phyloP scores from a whole-genome alignment of 2,329 filamentous ascomycete genomes.

The Purpureocillium takamizusanense region DNA sequence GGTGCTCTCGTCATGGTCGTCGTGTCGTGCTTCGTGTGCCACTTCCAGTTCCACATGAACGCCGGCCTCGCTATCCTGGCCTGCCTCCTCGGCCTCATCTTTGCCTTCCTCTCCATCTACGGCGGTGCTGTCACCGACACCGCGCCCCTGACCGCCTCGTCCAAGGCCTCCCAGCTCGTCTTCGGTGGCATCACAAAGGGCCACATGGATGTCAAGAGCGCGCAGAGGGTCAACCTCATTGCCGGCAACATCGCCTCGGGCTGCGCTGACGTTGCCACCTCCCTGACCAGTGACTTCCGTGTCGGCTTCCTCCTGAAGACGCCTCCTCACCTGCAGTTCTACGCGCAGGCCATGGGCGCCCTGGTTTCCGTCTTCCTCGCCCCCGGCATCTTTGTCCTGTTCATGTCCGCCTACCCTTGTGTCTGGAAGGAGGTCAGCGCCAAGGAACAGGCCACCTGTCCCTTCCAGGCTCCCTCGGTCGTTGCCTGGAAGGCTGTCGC shows the following conservation, averaged over 20 bases:
- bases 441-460: constrained; percentile 29
- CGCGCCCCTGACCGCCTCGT: constrained; percentile 55
- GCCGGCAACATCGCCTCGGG: constrained; percentile 50
- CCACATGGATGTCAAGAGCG: constrained; percentile 36
- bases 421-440: constrained; percentile 42
- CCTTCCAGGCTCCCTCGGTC: constrained; percentile 55
- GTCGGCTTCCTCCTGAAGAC: constrained; percentile 60
- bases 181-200: constrained; percentile 55
- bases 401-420: constrained; percentile 60
- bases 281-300: constrained; percentile 55
- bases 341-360: constrained; percentile 54
- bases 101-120: constrained; percentile 43
- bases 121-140: constrained; percentile 47
- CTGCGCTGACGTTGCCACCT: constrained; percentile 43
- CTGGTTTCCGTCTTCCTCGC: constrained; percentile 58
- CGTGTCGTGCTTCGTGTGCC: constrained; percentile 41
- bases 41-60: constrained; percentile 46
- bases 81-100: constrained; percentile 46
- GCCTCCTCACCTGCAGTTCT: constrained; percentile 55
- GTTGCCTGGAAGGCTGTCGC: constrained; percentile 59
- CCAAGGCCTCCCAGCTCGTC: constrained; percentile 61
- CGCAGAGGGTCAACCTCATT: constrained; percentile 57
- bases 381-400: constrained; percentile 58
- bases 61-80: constrained; percentile 46
- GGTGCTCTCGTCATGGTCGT: constrained; percentile 37